Conservation (phyloP, 768 basidiomycete genomes). For the Termitomyces bulborhizus region DNA sequence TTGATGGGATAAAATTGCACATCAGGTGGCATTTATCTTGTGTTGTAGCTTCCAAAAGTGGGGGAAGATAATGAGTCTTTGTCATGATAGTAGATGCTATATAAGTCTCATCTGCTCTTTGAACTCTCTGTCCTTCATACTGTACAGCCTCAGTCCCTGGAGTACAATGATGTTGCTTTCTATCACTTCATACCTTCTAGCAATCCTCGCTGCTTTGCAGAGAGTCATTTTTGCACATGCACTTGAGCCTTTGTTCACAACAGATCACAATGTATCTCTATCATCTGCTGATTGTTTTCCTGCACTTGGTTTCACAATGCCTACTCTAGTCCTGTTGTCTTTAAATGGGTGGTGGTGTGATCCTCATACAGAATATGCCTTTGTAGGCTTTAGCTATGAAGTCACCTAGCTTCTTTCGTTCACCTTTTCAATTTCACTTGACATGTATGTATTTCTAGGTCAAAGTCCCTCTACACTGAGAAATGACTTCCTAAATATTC, state of each 20-base stretch:
- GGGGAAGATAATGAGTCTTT: neutral
- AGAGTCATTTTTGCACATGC: slow-evolving; percentile 5
- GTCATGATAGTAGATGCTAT: slow-evolving; percentile 35
- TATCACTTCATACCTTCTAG: neutral
- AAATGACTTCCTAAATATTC: slow-evolving; percentile 11
- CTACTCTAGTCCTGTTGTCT: slow-evolving; percentile 36
- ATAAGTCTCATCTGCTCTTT: neutral
- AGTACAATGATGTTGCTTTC: neutral
- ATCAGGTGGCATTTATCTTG: slow-evolving; percentile 8
- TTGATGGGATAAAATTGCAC: neutral
- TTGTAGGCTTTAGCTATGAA: slow-evolving; percentile 74
- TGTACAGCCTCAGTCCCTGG: neutral
- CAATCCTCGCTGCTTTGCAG: neutral
- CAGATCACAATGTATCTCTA: slow-evolving; percentile 1
- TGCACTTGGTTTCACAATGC: slow-evolving; percentile 35
- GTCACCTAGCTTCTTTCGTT: slow-evolving; percentile 35
- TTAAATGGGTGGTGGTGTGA: slow-evolving; percentile 60
- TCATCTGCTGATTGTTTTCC: slow-evolving; percentile 16
- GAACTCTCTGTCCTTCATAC: neutral
- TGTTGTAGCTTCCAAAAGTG: neutral
- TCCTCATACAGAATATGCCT: slow-evolving; percentile 58
- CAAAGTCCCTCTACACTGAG: slow-evolving; percentile 45
- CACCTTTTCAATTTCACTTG: neutral
- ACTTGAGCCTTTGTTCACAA: slow-evolving; percentile 7
- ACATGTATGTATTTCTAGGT: slow-evolving; percentile 29